Evolutionary conservation across 768 basidiomycete genomes (phyloP), one percentile per base, ranked within the genome.

Genomic region (Pholiota conissans): DNA sequence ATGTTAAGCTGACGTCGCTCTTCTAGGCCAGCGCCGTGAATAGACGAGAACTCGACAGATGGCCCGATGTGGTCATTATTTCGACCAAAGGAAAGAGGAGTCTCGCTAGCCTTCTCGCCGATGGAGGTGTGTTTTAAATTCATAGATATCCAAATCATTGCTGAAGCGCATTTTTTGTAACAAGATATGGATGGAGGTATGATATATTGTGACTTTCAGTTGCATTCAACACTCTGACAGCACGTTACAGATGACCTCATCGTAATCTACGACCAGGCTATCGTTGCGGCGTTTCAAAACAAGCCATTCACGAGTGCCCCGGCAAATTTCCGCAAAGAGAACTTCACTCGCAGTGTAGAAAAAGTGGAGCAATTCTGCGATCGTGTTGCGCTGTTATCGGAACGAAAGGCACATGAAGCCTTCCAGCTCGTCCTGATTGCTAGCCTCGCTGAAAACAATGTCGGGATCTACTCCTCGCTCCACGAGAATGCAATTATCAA

Each of bases 181-280:
- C n/a, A n/a, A 91, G 90, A 91, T 65, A 84, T 84, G 71, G 90
- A 91, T 63, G 90, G 90, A 71, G 90, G 90, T 87, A 67, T 1
- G n/a, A 16, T 50, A 22, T 13, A 39, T 4, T 18, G 22, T 50
- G 34, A 16, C 3, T 22, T n/a, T 42, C 4, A 9, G 49, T 53
- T 57, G 3, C n/a, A n/a, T n/a, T n/a, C n/a, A n/a, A n/a, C n/a
- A n/a, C n/a, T n/a, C n/a, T n/a, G n/a, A n/a, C n/a, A n/a, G n/a
- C n/a, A n/a, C n/a, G n/a, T n/a, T n/a, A n/a, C n/a, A 88, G 87
- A 89, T 57, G 81, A 78, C 30, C 76, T 81, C 0, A 76, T 84
- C 55, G 63, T 83, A 13, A 79, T 81, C 24, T 79, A 78, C 68
- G 66, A 74, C 22, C 71, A 70, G 1, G 63, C 62, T 0, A 55